Conservation (phyloP, 352 stramenopile genomes). For the Pythium oligandrum region DNA sequence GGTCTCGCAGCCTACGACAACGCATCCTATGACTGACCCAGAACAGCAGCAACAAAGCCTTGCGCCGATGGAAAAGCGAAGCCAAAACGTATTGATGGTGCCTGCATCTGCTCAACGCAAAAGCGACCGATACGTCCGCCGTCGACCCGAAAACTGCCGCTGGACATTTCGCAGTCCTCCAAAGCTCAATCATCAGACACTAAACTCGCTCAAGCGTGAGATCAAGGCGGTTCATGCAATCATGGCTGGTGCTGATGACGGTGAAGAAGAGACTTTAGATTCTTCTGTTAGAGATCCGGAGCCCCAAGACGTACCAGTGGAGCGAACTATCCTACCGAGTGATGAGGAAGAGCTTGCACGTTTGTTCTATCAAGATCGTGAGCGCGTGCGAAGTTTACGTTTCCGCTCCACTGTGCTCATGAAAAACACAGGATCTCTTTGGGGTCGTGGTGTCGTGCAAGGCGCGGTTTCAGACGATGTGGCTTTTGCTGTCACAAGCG, state of each 20-base stretch:
- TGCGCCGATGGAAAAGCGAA: background rate
- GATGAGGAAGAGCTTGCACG: constrained; percentile 44
- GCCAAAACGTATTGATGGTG: background rate
- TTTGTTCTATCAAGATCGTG: constrained; percentile 63
- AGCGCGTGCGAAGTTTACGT: constrained; percentile 57
- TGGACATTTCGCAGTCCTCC: constrained; percentile 64
- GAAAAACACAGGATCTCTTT: constrained; percentile 88
- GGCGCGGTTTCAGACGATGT: constrained; percentile 80
- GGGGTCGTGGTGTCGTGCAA: constrained; percentile 82
- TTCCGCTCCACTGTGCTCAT: constrained; percentile 69
- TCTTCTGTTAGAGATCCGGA: background rate
- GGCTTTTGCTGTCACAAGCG: constrained; percentile 81
- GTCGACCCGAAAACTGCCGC: constrained; percentile 59
- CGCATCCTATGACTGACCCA: background rate
- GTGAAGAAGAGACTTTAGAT: too few species aligned
- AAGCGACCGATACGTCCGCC: constrained; percentile 41
- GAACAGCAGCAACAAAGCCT: constrained; percentile 2
- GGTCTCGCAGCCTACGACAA: background rate
- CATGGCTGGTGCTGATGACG: too few species aligned
- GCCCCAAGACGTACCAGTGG: background rate
- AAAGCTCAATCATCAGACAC: constrained; percentile 39
- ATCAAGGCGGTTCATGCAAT: constrained; percentile 6
- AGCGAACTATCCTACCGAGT: background rate
- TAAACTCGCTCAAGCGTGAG: constrained; percentile 21
- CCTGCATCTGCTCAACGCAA: background rate